Evolutionary conservation across 2,329 filamentous ascomycete species (phyloP), one percentile per base, ranked within the genome.

Genomic region (Neopestalotiopsis sp.): DNA sequence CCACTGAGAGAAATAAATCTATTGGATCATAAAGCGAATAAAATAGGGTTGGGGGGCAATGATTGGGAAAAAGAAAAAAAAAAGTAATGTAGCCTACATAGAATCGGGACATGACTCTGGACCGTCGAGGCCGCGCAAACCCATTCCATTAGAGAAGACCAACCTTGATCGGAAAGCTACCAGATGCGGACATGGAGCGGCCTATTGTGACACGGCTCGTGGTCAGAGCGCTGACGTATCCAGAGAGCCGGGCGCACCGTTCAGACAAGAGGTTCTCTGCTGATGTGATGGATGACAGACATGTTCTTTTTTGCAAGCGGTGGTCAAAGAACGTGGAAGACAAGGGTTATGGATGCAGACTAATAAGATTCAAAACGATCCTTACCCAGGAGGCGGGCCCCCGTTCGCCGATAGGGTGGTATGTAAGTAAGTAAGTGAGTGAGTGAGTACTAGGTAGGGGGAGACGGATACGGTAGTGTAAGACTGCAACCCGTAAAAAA

Each of bases 181-280:
- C 68, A 42, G 40, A 67, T 67, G 57, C 30, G 68, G 68, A 63
- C 61, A 58, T 63, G 24, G 61, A 62, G 68, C 62, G 66, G 65
- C 57, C 66, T 57, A 65, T 63, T 61, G 68, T 70, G 34, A 53
- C 66, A 70, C 68, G 49, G 42, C 38, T 42, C 40, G 56, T 58
- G 65, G 63, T 62, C 63, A 67, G 40, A 67, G 66, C 66, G 66
- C 66, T 67, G 57, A 67, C 66, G 59, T 61, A 63, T 61, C 59
- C 66, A 63, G 49, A 34, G 20, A 67, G 40, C 28, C 58, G 66
- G 42, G 40, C 12, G 20, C 14, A 17, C 17, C 40, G 62, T 45
- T 32, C 28, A 24, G 49, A 56, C 58, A 58, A 28, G 59, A 56
- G 30, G 59, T 62, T 13, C 34, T 30, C 59, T 40, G 59, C 28